These are phyloP conservation scores for Cunninghamia lanceolata DNA, from an alignment of 75 land plant genomes.

Conservation along the genomic window DNA sequence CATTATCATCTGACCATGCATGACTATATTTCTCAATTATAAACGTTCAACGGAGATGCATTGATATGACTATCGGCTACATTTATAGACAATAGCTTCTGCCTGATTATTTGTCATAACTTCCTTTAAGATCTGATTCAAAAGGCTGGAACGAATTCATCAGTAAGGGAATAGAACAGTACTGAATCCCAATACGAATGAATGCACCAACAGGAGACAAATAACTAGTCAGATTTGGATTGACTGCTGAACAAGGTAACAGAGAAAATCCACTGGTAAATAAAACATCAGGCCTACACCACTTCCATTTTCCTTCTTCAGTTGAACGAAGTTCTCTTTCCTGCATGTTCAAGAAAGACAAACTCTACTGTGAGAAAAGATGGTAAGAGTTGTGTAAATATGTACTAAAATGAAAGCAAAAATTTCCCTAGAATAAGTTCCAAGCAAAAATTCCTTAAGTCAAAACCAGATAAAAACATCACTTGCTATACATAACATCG, in stretches of 20 bases:
- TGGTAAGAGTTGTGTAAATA: background rate
- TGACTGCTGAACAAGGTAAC: background rate
- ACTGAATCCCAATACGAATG: background rate
- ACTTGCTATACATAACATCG: background rate
- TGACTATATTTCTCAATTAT: constrained; percentile 9
- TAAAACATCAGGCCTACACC: background rate
- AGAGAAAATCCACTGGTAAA: background rate
- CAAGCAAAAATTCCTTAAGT: background rate
- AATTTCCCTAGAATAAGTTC: background rate
- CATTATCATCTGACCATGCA: background rate
- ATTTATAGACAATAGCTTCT: background rate
- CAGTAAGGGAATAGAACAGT: background rate
- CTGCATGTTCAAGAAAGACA: background rate
- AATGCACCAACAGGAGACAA: background rate
- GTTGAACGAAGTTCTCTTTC: background rate
- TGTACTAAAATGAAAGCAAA: background rate
- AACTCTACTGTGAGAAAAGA: background rate
- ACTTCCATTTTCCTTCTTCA: background rate
- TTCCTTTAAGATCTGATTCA: background rate
- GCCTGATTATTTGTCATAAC: background rate
- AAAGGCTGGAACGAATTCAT: background rate
- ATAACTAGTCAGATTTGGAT: background rate
- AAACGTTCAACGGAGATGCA: background rate
- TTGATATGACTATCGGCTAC: background rate
- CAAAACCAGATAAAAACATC: background rate